phyloP scores from a whole-genome alignment of 176 grass and related monocot species.

The Poa pratensis region DNA sequence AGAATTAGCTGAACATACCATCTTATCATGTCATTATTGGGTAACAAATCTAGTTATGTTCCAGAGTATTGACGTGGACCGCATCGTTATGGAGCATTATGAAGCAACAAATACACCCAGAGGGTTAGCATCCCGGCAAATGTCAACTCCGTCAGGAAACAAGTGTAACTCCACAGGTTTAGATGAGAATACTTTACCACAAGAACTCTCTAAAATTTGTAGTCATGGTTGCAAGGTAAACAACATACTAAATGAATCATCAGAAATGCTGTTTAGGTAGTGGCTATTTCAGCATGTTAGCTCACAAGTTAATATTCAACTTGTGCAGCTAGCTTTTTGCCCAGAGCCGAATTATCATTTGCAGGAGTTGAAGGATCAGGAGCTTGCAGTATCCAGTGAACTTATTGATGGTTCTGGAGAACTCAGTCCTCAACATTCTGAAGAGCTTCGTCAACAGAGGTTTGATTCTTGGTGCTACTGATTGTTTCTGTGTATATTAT shows the following conservation, averaged over 20 bases:
- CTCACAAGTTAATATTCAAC: slow-evolving; percentile 33
- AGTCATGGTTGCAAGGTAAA: slow-evolving; percentile 72
- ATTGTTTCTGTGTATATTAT: slow-evolving; percentile 45
- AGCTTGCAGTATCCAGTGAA: slow-evolving; percentile 74
- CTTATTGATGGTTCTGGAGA: slow-evolving; percentile 82
- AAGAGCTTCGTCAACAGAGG: slow-evolving; percentile 79
- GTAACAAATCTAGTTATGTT: slow-evolving; percentile 29
- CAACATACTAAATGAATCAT: slow-evolving; percentile 32
- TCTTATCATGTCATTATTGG: slow-evolving; percentile 12
- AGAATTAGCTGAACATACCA: slow-evolving; percentile 30
- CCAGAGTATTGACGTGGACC: slow-evolving; percentile 91
- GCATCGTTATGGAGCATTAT: slow-evolving; percentile 93
- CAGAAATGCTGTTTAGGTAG: slow-evolving; percentile 17
- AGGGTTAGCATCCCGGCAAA: slow-evolving; percentile 50
- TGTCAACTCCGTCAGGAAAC: slow-evolving; percentile 51
- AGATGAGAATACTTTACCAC: slow-evolving; percentile 55
- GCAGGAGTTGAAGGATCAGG: slow-evolving; percentile 79
- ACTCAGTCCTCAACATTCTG: slow-evolving; percentile 52
- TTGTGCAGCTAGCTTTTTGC: slow-evolving; percentile 76
- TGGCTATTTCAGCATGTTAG: slow-evolving; percentile 38
- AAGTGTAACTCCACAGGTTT: slow-evolving; percentile 41
- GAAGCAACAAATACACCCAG: slow-evolving; percentile 68
- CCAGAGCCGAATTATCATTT: slow-evolving; percentile 64
- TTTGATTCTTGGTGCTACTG: slow-evolving; percentile 47
- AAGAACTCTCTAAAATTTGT: slow-evolving; percentile 73